Evolutionary conservation across 176 grass and related monocot species (phyloP).

Genomic region (Aegilops tauschii): DNA sequence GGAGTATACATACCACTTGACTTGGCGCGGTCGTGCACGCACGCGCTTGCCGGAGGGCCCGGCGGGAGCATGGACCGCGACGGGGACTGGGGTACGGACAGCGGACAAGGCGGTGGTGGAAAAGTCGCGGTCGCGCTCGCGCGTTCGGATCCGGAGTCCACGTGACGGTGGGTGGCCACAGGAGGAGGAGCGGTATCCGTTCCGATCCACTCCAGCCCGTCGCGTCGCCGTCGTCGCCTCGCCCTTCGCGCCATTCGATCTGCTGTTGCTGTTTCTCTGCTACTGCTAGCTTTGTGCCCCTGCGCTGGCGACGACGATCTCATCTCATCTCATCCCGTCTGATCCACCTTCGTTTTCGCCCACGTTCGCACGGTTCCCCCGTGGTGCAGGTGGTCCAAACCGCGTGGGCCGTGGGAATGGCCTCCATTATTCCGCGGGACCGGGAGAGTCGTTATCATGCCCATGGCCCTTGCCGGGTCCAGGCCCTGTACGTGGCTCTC

Average conservation of each 20-base stretch:
- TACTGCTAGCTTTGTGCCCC: neutral
- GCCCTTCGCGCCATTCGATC: neutral
- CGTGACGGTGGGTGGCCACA: constrained; percentile 17
- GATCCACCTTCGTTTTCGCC: neutral
- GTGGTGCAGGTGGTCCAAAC: neutral
- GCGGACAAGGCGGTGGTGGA: neutral
- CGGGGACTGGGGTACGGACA: neutral
- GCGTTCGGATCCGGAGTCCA: neutral
- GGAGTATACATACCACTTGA: neutral
- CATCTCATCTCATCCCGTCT: neutral
- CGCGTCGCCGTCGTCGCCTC: neutral
- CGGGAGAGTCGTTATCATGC: no score
- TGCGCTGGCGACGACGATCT: neutral
- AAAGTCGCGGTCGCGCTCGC: neutral
- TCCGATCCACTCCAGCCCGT: neutral
- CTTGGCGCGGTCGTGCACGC: neutral
- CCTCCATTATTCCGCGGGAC: neutral
- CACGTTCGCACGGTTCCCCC: neutral
- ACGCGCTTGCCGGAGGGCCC: neutral
- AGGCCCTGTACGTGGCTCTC: no score
- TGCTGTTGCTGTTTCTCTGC: neutral
- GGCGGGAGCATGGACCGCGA: no score
- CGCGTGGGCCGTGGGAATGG: neutral
- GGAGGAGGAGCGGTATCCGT: neutral
- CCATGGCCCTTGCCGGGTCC: no score